These are phyloP conservation scores for Sutorius australiensis DNA, from an alignment of 768 basidiomycete species.

Conservation along the genomic window DNA sequence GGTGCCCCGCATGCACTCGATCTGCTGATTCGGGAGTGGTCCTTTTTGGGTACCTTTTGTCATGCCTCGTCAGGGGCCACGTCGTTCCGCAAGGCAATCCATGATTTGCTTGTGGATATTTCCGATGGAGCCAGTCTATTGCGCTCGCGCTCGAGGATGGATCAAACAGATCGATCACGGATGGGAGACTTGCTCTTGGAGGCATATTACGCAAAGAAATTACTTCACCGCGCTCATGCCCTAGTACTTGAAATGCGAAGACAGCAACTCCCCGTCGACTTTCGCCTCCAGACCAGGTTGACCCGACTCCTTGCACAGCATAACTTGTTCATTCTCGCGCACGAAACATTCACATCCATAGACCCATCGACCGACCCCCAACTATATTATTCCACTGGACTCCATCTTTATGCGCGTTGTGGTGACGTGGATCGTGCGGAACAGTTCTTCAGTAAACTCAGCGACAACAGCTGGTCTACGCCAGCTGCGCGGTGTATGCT, in stretches of 20 bases:
- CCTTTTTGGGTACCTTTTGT: conserved; percentile 25
- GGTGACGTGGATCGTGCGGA: conserved; percentile 47
- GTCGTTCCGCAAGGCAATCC: conserved; percentile 30
- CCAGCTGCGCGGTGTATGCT: conserved; percentile 39
- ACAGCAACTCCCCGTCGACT: conserved; percentile 32
- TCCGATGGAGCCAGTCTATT: conserved; percentile 31
- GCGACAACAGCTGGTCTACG: conserved; percentile 25
- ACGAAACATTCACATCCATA: conserved; percentile 39
- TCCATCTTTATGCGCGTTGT: conserved; percentile 49
- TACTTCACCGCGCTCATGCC: conserved; percentile 37
- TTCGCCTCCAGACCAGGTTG: conserved; percentile 32
- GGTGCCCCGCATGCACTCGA: conserved; percentile 35
- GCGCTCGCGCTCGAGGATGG: conserved; percentile 21
- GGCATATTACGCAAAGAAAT: conserved; percentile 31
- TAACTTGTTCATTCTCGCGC: conserved; percentile 40
- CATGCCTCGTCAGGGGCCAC: conserved; percentile 5
- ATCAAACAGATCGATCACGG: conserved; percentile 24
- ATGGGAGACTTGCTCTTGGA: conserved; percentile 43
- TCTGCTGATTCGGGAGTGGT: conserved; percentile 40
- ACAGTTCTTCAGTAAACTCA: conserved; percentile 39
- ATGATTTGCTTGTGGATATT: conserved; percentile 29
- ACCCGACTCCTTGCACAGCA: conserved; percentile 42
- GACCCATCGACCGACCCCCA: conserved; percentile 16
- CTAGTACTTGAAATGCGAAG: conserved; percentile 40
- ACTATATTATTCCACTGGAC: conserved; percentile 39